A percentile compares a stretch with the other conserved stretches of the same genome.
Evolutionary conservation across 805 yeast species (phyloP).

Genomic region (Suhomyces prunicola): DNA sequence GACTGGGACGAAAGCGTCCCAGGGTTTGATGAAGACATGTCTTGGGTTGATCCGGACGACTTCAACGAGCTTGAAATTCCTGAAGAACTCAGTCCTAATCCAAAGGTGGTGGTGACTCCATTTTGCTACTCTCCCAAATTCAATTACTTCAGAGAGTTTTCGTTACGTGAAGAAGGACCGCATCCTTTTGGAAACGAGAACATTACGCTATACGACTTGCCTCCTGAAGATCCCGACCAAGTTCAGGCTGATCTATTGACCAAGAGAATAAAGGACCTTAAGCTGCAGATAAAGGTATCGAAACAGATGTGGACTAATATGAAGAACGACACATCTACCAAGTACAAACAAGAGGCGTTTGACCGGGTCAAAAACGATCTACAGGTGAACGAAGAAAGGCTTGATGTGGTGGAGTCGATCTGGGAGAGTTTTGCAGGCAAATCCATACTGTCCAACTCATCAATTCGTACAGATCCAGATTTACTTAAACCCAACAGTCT

Average conservation of each 20-base stretch:
- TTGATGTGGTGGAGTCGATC: slow-evolving; percentile 23
- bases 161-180: slow-evolving; percentile 39
- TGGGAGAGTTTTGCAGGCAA: slow-evolving; percentile 15
- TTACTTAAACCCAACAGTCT: slow-evolving; percentile 13
- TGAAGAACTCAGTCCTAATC: slow-evolving; percentile 38
- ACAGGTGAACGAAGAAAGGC: slow-evolving; percentile 17
- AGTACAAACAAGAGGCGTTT: slow-evolving; percentile 9
- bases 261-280: slow-evolving; percentile 13
- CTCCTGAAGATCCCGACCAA: slow-evolving; percentile 49
- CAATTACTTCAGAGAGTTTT: slow-evolving; percentile 56
- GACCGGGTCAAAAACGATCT: slow-evolving; percentile 19
- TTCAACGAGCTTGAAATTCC: slow-evolving; percentile 64
- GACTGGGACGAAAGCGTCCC: slow-evolving; percentile 24
- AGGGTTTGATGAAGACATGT: slow-evolving; percentile 26
- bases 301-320: neutral
- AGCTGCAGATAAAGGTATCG: slow-evolving; percentile 12
- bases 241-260: slow-evolving; percentile 48
- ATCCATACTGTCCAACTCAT: slow-evolving; percentile 2
- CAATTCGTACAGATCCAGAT: slow-evolving; percentile 5
- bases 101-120: slow-evolving; percentile 45
- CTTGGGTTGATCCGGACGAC: slow-evolving; percentile 78
- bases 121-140: slow-evolving; percentile 55
- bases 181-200: slow-evolving; percentile 61
- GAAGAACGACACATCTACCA: neutral
- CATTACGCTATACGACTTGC: slow-evolving; percentile 66